These are phyloP conservation scores for Hibiscus trionum DNA, from an alignment of 345 rosid species.

Conservation along the genomic window DNA sequence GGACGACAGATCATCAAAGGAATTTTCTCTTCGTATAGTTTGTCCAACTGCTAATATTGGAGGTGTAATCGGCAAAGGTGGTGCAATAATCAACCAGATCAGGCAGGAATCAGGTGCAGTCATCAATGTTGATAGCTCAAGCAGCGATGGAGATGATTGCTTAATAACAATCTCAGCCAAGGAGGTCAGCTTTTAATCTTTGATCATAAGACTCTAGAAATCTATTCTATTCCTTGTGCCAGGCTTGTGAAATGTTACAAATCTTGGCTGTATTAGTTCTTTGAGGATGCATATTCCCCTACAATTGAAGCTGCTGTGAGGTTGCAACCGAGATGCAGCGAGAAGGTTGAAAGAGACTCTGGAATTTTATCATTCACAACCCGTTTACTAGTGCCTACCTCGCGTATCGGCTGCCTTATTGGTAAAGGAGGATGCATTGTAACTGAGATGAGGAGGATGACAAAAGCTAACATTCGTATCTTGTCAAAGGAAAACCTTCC, in stretches of 20 bases:
- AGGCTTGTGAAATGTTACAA: conserved; percentile 4
- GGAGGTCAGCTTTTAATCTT: conserved; percentile 50
- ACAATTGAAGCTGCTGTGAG: conserved; percentile 84
- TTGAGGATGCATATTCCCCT: conserved; percentile 80
- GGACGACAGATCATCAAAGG: conserved; percentile 64
- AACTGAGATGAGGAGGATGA: conserved; percentile 80
- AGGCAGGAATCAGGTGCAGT: conserved; percentile 83
- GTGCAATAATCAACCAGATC: conserved; percentile 80
- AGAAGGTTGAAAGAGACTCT: conserved; percentile 88
- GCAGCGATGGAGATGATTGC: conserved; percentile 84
- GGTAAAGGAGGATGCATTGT: conserved; percentile 92
- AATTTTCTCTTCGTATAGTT: conserved; percentile 72
- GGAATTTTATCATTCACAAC: conserved; percentile 83
- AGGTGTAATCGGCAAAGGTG: conserved; percentile 94
- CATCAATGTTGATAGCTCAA: conserved; percentile 84
- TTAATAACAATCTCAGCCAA: conserved; percentile 72
- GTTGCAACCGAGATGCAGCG: conserved; percentile 89
- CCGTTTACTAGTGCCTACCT: conserved; percentile 86
- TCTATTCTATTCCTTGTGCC: background rate
- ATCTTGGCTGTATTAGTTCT: conserved; percentile 36
- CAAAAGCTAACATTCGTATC: conserved; percentile 87
- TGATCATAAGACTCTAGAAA: background rate
- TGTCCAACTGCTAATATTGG: conserved; percentile 80
- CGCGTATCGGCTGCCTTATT: conserved; percentile 90
- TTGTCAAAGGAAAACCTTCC: conserved; percentile 86